Evolutionary conservation across 78 protist genomes (phyloP).

Genomic region (Dictyostelium firmibasis): DNA sequence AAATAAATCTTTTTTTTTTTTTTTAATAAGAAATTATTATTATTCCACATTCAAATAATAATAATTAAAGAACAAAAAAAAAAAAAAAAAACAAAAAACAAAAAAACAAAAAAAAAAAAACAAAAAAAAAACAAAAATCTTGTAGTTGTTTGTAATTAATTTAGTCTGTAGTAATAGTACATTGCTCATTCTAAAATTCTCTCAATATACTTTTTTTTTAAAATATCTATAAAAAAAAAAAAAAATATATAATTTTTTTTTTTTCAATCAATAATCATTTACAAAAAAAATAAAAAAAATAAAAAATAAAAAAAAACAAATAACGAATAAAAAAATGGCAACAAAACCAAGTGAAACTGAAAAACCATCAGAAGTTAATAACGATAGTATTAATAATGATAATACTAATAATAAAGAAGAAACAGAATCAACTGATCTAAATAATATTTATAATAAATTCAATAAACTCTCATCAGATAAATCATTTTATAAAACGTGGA

Average conservation of each 20-base stretch:
- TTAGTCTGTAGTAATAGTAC: conserved; percentile 1
- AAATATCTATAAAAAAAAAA: not conserved
- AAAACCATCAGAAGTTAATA: not conserved
- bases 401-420: not conserved
- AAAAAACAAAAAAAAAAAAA: not conserved
- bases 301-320: not conserved
- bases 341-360: not conserved
- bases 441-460: not conserved
- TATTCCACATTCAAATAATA: too few relatives aligned
- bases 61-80: not conserved
- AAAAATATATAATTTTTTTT: not conserved
- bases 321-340: not conserved
- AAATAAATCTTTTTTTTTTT: not conserved
- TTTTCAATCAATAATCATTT: not conserved
- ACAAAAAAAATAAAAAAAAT: not conserved
- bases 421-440: not conserved
- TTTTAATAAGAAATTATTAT: too few relatives aligned
- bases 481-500: conserved; percentile 54
- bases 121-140: not conserved
- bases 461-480: conserved; percentile 19
- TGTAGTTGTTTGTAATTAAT: not conserved
- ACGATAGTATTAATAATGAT: not conserved
- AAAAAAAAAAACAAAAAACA: not conserved
- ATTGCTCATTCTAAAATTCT: not conserved
- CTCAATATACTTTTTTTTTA: not conserved